A percentile compares a stretch with the other conserved stretches of the same genome.
phyloP scores from a whole-genome alignment of 2,329 filamentous ascomycete genomes.

The Sarocladium kiliense region DNA sequence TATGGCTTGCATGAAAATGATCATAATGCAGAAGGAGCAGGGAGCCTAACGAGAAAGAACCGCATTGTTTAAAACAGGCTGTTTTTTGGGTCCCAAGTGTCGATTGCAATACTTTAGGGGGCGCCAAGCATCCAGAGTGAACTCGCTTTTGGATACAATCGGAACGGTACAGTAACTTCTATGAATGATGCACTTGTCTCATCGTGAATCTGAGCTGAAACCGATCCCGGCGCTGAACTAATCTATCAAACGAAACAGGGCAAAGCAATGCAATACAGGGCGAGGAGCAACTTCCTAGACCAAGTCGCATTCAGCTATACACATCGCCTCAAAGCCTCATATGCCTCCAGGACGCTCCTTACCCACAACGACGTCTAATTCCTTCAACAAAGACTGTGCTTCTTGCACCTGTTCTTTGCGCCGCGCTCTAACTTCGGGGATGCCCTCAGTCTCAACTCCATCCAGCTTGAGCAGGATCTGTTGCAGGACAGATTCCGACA shows the following conservation, averaged over 20 bases:
- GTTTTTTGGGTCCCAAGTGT: no score
- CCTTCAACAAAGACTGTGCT: slow-evolving; percentile 61
- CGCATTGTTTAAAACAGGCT: no score
- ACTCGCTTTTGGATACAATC: no score
- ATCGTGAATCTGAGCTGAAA: background rate
- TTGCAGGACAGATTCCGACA: slow-evolving; percentile 71
- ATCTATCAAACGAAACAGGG: background rate
- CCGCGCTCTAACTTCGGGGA: slow-evolving; percentile 56
- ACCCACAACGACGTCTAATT: slow-evolving; percentile 46
- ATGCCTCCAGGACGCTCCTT: slow-evolving; percentile 16
- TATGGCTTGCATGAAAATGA: no score
- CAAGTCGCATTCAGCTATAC: no score
- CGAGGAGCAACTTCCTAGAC: no score
- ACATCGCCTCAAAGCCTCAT: background rate
- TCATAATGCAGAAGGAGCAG: no score
- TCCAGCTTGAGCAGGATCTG: slow-evolving; percentile 75
- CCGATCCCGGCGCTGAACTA: background rate
- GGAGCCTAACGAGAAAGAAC: no score
- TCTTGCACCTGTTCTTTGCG: slow-evolving; percentile 70
- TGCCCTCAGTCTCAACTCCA: slow-evolving; percentile 67
- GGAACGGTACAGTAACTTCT: background rate
- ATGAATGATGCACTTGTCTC: background rate
- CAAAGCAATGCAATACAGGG: no score
- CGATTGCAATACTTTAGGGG: no score
- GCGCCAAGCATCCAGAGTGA: no score